Base-by-base conservation (phyloP, 169 alveolate genomes). In the Plasmodium ovale region DNA sequence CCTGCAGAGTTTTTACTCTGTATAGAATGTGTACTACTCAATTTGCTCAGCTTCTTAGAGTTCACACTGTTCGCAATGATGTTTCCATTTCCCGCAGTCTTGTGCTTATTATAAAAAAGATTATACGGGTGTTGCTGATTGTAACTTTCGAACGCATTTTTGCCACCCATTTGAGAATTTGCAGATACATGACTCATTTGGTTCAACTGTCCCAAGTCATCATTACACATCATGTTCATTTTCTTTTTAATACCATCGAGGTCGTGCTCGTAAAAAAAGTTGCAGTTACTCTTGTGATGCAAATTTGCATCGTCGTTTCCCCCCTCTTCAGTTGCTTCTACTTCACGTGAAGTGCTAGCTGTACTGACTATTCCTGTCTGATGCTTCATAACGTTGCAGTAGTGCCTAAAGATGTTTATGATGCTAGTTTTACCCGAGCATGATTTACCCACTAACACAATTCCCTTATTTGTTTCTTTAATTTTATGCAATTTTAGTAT, bases 371-470 rank as follows among this genome's bases (percentile, higher is more conserved):
- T 16, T 31, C 39, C 51, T 2, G 35, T 70, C 21, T 25, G 35
- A 35, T 69, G 67, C 69, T 71, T 64, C 2, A 14, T 42, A 56
- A 70, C 56, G 19, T 85, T 87, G 70, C 87, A 77, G 33, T 82
- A 69, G 54, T 87, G 73, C 56, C 79, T 68, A 84, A 69, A 53
- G 59, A 64, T 67, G 44, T 73, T 70, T 88, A 72, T 27, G 33
- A 89, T 51, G 71, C 87, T 59, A 72, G 94, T 67, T 85, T 85
- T 85, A 2, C 91, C 91, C 35, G 68, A 59, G 21, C 91, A 69
- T 14, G 91, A 85, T 12, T 68, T 85, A 4, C 91, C 91, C 39
- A 85, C 85, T 39, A 85, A 35, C 27, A 85, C 65, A 56, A 85
- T 85, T 85, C 87, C 91, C 69, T 58, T 85, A 58, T 85, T 85